Percentiles rank a stretch among this genome's conserved stretches.
Conservation (phyloP, 2,329 filamentous ascomycete species). For the Pestalotiopsis sp. region DNA sequence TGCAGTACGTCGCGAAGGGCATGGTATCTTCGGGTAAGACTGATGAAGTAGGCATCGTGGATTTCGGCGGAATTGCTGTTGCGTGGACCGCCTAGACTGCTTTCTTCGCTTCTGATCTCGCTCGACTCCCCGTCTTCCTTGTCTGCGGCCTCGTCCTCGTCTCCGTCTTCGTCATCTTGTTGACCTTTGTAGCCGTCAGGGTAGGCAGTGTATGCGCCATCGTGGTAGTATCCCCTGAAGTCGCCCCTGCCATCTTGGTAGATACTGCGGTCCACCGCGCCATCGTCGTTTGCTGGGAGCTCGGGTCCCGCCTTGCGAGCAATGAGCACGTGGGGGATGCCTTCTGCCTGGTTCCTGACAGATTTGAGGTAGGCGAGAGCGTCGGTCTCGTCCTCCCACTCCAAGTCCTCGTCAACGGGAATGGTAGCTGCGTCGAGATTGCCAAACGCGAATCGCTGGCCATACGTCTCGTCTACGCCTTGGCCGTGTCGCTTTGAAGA, state of each 20-base stretch:
- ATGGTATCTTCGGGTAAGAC: slow-evolving; percentile 67
- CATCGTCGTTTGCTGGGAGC: slow-evolving; percentile 38
- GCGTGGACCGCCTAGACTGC: slow-evolving; percentile 26
- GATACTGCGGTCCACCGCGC: slow-evolving; percentile 41
- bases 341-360: slow-evolving; percentile 71
- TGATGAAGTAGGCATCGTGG: slow-evolving; percentile 68
- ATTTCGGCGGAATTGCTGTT: slow-evolving; percentile 44
- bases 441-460: slow-evolving; percentile 62
- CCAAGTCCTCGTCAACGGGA: slow-evolving; percentile 46
- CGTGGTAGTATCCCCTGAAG: slow-evolving; percentile 68
- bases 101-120: slow-evolving; percentile 24
- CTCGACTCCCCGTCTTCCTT: slow-evolving; percentile 25
- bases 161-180: slow-evolving; percentile 27
- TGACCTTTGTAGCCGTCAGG: slow-evolving; percentile 41
- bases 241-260: slow-evolving; percentile 56
- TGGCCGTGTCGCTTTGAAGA: slow-evolving; percentile 15
- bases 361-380: slow-evolving; percentile 61
- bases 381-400: slow-evolving; percentile 60
- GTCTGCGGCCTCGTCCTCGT: slow-evolving; percentile 28
- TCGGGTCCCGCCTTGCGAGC: slow-evolving; percentile 61
- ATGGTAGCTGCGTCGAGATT: slow-evolving; percentile 48
- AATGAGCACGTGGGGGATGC: slow-evolving; percentile 72
- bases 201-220: slow-evolving; percentile 77
- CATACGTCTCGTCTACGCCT: slow-evolving; percentile 53
- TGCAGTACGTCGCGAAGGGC: slow-evolving; percentile 66